phyloP scores from a whole-genome alignment of 2,329 filamentous ascomycete species.

The Aspergillus sp. region DNA sequence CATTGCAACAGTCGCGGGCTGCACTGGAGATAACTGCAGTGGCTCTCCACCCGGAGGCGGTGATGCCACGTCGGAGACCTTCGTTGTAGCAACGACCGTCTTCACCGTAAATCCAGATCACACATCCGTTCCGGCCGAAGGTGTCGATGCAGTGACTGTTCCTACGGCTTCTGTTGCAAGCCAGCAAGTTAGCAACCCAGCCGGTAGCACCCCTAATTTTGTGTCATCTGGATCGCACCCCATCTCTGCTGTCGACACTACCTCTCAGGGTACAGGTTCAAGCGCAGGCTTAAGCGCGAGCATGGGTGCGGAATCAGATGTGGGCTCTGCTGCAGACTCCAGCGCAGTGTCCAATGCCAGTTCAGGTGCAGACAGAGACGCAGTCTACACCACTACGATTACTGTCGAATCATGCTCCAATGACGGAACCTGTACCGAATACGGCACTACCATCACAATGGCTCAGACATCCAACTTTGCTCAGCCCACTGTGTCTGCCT shows the following conservation, averaged over 20 bases:
- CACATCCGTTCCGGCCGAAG: background rate
- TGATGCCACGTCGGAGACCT: background rate
- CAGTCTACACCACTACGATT: slow-evolving; percentile 16
- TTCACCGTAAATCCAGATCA: background rate
- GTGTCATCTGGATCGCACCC: background rate
- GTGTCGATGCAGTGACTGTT: background rate
- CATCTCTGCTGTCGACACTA: background rate
- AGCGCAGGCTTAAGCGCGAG: background rate
- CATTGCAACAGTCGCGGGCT: background rate
- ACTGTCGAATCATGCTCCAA: slow-evolving; percentile 18
- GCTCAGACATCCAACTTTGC: background rate
- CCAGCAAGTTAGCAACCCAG: background rate
- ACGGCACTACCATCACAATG: slow-evolving; percentile 22
- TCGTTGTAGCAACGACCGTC: background rate
- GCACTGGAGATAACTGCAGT: background rate
- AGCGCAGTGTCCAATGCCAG: background rate
- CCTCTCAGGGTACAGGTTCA: background rate
- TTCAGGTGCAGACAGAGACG: background rate
- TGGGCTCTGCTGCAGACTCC: background rate
- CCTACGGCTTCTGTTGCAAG: background rate
- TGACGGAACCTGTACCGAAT: slow-evolving; percentile 17
- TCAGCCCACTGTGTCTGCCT: background rate
- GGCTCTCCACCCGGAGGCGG: background rate
- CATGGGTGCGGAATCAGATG: background rate
- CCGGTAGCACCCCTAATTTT: background rate